A percentile compares a stretch with the other conserved stretches of the same genome.
Conservation (phyloP, 73 alveolate species). For the Paramecium sonneborni region DNA sequence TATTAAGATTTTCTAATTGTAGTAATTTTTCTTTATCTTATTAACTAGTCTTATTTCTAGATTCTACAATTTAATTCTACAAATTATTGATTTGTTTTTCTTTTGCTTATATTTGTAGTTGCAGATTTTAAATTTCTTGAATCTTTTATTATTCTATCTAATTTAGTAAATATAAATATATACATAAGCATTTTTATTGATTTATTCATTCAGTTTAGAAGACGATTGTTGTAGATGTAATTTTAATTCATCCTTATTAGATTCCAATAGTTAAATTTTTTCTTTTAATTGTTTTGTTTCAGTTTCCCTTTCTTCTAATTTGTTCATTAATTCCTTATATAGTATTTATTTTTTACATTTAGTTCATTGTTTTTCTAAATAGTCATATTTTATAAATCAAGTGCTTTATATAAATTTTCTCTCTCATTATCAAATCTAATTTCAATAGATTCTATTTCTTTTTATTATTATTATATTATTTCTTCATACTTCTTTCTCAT, state of each 20-base stretch:
- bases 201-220: neutral
- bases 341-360: neutral
- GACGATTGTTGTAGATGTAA: neutral
- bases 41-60: neutral
- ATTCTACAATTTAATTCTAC: neutral
- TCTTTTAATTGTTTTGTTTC: neutral
- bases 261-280: neutral
- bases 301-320: neutral
- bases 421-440: constrained; percentile 43
- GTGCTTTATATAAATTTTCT: neutral
- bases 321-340: neutral
- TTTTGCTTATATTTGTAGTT: neutral
- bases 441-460: constrained; percentile 23
- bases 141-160: neutral
- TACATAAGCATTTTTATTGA: neutral
- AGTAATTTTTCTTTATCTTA: neutral
- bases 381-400: neutral
- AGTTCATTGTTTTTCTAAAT: neutral
- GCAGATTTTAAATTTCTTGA: neutral
- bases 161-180: neutral
- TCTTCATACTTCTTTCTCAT: constrained; percentile 25
- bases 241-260: neutral
- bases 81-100: neutral
- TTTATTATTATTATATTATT: neutral
- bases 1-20: neutral